Conservation (phyloP, 306 rosid species). For the Cucumis hystrix region DNA sequence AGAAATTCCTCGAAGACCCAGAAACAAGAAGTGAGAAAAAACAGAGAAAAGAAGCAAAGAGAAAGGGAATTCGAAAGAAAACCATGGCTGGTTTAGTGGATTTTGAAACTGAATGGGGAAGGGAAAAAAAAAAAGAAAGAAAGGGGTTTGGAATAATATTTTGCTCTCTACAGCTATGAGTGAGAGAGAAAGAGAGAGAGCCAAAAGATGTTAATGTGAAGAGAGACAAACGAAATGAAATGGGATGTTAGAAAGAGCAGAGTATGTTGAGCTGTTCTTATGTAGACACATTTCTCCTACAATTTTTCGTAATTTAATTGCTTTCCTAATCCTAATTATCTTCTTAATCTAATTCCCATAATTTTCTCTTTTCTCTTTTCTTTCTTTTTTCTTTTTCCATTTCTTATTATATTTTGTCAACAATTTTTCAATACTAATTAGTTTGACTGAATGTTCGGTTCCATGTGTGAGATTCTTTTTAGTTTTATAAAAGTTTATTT, state of each 20-base stretch:
- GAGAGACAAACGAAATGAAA: conserved; percentile 19
- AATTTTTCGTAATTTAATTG: background rate
- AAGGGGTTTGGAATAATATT: conserved; percentile 1
- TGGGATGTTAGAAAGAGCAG: conserved; percentile 25
- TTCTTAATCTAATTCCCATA: background rate
- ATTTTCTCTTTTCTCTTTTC: background rate
- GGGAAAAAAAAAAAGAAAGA: background rate
- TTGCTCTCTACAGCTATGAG: conserved; percentile 3
- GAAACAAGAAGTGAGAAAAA: conserved; percentile 19
- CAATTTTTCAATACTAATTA: background rate
- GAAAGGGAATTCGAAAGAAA: conserved; percentile 13
- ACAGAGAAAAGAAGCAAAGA: conserved; percentile 15
- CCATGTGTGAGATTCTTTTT: background rate
- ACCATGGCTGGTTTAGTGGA: conserved; percentile 19
- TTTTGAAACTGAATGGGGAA: conserved; percentile 1
- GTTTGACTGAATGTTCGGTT: background rate
- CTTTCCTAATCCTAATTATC: background rate
- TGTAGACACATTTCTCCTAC: conserved; percentile 12
- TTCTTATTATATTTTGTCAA: background rate
- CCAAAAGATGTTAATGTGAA: conserved; percentile 18
- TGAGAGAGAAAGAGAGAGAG: conserved; percentile 21
- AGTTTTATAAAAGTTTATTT: background rate
- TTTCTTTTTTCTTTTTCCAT: background rate
- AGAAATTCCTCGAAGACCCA: conserved; percentile 33
- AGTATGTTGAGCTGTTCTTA: conserved; percentile 39